A percentile compares a stretch with the other conserved stretches of the same genome.
phyloP scores from a whole-genome alignment of 495 filamentous ascomycete species.

The Penicillium malachiteum region DNA sequence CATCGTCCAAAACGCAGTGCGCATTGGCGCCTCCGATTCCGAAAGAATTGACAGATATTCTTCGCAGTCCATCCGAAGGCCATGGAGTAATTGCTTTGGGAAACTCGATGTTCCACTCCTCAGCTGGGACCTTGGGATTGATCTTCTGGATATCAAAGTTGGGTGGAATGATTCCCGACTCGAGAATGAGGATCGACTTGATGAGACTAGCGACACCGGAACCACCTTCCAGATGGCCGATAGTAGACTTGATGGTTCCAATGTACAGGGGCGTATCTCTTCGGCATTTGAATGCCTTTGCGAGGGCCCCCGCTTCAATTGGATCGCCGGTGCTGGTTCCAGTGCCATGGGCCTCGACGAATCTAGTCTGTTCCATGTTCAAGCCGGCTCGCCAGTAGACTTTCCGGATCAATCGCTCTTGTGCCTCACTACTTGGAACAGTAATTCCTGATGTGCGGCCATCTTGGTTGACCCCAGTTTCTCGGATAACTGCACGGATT shows the following conservation, averaged over 20 bases:
- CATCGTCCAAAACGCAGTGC: slow-evolving; percentile 39
- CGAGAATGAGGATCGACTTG: slow-evolving; percentile 38
- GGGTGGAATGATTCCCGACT: slow-evolving; percentile 40
- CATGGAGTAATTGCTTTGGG: slow-evolving; percentile 25
- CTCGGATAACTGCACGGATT: slow-evolving; percentile 46
- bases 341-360: slow-evolving; percentile 46
- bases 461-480: slow-evolving; percentile 42
- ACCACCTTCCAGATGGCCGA: slow-evolving; percentile 48
- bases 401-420: slow-evolving; percentile 54
- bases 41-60: slow-evolving; percentile 53
- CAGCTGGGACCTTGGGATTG: slow-evolving; percentile 29
- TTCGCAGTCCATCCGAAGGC: slow-evolving; percentile 39
- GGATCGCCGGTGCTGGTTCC: slow-evolving; percentile 63
- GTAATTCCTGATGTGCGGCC: slow-evolving; percentile 34
- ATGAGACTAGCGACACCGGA: slow-evolving; percentile 45
- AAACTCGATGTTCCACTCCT: slow-evolving; percentile 21
- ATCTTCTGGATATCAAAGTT: slow-evolving; percentile 32
- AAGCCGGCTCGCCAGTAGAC: slow-evolving; percentile 50
- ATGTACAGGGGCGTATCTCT: slow-evolving; percentile 22
- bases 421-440: slow-evolving; percentile 55
- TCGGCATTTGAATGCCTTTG: slow-evolving; percentile 23
- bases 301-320: slow-evolving; percentile 50
- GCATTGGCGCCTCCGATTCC: slow-evolving; percentile 43
- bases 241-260: slow-evolving; percentile 42
- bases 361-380: slow-evolving; percentile 11